phyloP scores from a whole-genome alignment of 129 eudicot species.

The Lactuca saligna region DNA sequence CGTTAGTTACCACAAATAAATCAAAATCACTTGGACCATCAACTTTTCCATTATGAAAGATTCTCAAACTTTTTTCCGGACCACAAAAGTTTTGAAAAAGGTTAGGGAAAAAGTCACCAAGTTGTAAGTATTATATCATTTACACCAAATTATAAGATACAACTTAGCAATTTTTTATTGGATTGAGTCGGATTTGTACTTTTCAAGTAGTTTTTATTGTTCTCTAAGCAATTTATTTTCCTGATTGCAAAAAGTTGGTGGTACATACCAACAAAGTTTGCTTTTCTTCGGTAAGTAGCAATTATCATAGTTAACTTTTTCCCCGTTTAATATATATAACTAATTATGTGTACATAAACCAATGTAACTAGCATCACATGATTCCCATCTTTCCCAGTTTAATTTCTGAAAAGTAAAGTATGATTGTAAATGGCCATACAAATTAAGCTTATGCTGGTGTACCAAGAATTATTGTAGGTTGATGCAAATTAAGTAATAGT shows the following conservation, averaged over 20 bases:
- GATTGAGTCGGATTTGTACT: constrained; percentile 30
- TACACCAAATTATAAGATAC: constrained; percentile 30
- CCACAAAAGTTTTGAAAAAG: constrained; percentile 33
- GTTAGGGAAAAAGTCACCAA: constrained; percentile 21
- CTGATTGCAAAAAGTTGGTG: constrained; percentile 15
- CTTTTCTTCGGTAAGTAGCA: constrained; percentile 7
- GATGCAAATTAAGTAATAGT: background rate
- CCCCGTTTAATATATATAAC: background rate
- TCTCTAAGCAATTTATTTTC: background rate
- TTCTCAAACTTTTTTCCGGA: constrained; percentile 34
- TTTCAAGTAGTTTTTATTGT: constrained; percentile 8
- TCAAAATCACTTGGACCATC: constrained; percentile 21
- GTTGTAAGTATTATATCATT: constrained; percentile 22
- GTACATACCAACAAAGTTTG: constrained; percentile 16
- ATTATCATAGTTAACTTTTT: background rate
- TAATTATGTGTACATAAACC: background rate
- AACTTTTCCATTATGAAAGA: constrained; percentile 27
- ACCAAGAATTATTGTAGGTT: constrained; percentile 13
- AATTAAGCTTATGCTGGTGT: constrained; percentile 7
- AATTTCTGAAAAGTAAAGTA: constrained; percentile 30
- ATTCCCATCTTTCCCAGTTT: constrained; percentile 13
- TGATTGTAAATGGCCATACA: constrained; percentile 20
- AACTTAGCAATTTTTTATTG: constrained; percentile 10
- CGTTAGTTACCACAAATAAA: background rate
- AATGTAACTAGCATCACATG: constrained; percentile 32